phyloP scores from a whole-genome alignment of 345 rosid genomes.

The Erucastrum elatum region DNA sequence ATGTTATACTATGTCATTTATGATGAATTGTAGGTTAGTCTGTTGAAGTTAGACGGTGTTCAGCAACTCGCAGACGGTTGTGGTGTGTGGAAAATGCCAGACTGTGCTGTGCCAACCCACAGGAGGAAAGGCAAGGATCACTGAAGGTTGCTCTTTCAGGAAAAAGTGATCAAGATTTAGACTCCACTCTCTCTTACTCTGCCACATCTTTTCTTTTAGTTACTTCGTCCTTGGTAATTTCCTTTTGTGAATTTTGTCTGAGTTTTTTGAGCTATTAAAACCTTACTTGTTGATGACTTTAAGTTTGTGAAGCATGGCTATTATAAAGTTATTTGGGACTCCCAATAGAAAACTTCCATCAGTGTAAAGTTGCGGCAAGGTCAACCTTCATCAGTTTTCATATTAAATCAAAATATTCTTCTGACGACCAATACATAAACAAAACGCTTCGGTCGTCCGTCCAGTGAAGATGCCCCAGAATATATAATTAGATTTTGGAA shows the following conservation, averaged over 20 bases:
- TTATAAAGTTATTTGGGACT: too few relatives aligned
- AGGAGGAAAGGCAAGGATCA: conserved; percentile 21
- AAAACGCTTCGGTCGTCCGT: too few relatives aligned
- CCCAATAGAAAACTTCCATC: too few relatives aligned
- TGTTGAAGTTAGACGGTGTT: conserved; percentile 43
- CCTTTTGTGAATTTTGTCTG: not conserved
- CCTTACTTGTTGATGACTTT: not conserved
- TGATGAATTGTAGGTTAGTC: not conserved
- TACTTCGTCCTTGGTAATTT: not conserved
- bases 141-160: conserved; percentile 52
- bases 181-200: not conserved
- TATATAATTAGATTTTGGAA: too few relatives aligned
- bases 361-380: too few relatives aligned
- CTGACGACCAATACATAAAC: too few relatives aligned
- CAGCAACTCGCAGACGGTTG: too few relatives aligned
- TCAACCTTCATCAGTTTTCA: too few relatives aligned
- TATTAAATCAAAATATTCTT: too few relatives aligned
- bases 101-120: too few relatives aligned
- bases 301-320: not conserved
- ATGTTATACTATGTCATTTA: not conserved
- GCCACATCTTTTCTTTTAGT: not conserved
- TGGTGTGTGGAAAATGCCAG: too few relatives aligned
- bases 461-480: too few relatives aligned
- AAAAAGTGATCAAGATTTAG: conserved; percentile 34
- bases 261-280: conserved; percentile 1